Conservation (phyloP, 2,329 filamentous ascomycete species). For the Fusarium sp. region DNA sequence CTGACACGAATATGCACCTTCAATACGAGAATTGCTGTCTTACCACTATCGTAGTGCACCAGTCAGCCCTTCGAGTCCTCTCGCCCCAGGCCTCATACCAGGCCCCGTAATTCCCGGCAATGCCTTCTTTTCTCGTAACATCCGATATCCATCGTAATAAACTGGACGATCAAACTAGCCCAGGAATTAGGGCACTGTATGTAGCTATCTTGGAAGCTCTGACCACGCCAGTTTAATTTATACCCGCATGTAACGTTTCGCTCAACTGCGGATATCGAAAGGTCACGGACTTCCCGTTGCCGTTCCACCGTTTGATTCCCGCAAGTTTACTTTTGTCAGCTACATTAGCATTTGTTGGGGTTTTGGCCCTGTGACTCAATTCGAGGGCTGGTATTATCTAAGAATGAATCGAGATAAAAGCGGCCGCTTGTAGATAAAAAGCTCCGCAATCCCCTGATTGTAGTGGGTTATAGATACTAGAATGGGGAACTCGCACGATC, state of each 20-base stretch:
- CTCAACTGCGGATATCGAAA: conserved; percentile 25
- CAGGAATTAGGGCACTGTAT: background rate
- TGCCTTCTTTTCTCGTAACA: conserved; percentile 26
- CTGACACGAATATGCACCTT: conserved; percentile 15
- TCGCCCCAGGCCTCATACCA: no score
- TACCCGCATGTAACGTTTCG: conserved; percentile 46
- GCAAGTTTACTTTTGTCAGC: conserved; percentile 8
- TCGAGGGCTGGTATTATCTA: background rate
- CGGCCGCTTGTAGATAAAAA: conserved; percentile 1
- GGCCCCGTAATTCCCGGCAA: conserved; percentile 29
- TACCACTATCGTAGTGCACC: background rate
- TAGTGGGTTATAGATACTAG: background rate
- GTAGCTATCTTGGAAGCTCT: conserved; percentile 20
- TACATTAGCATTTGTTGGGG: background rate
- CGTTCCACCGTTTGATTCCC: conserved; percentile 10
- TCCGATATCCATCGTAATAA: conserved; percentile 19
- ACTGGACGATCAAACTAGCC: conserved; percentile 13
- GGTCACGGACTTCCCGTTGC: conserved; percentile 4
- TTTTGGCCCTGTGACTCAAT: background rate
- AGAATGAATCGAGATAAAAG: conserved; percentile 19
- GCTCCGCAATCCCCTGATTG: conserved; percentile 1
- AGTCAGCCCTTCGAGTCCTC: no score
- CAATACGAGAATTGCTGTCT: conserved; percentile 17
- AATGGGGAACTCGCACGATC: conserved; percentile 14
- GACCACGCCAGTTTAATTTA: conserved; percentile 32